Evolutionary conservation across 2,329 filamentous ascomycete genomes (phyloP), one percentile per base, ranked within the genome.

Genomic region (Colletotrichum siamense): DNA sequence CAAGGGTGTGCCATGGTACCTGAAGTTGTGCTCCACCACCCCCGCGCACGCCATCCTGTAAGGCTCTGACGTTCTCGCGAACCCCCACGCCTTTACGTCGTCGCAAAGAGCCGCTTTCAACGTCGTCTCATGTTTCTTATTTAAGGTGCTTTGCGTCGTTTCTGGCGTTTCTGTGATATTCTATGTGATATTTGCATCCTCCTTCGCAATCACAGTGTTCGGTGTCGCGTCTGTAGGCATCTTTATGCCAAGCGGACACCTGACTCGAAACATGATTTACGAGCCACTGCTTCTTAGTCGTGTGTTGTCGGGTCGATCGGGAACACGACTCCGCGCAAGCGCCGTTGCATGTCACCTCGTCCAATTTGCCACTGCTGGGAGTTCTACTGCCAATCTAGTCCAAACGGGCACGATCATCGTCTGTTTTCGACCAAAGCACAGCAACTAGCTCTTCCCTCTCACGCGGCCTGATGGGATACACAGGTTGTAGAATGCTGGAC

Each of bases 31-130:
- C 70, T 69, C 71, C 74, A 73, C 70, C 49, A 39, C 22, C 74
- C 74, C 74, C 74, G 74, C 74, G 74, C 74, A 76, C 74, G 74
- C 74, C 74, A 74, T 76, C 71, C 74, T 69, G 65, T 76, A 76
- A 30, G 71, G 74, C 74, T 59, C 74, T 76, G 70, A 76, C 74
- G 70, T 74, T 74, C 70, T 76, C 70, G 59, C 30, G 39, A 76
- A 62, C 74, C 74, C 73, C 74, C 74, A 76, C 74, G 71, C 71
- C 28, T 18, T 32, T 22, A 64, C 62, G 62, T 44, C 62, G 8
- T 18, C 22, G 16, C 24, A 34, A 63, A 39, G 62, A 64, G 62
- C 62, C 62, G 62, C 62, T 34, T 39, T 64, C 62, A 44, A 64
- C 62, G 62, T 74, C 74, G 70, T 76, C 64, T 76, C 59, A 74